phyloP scores from a whole-genome alignment of 225 moss, liverwort and hornwort genomes.

The Bryum argenteum region DNA sequence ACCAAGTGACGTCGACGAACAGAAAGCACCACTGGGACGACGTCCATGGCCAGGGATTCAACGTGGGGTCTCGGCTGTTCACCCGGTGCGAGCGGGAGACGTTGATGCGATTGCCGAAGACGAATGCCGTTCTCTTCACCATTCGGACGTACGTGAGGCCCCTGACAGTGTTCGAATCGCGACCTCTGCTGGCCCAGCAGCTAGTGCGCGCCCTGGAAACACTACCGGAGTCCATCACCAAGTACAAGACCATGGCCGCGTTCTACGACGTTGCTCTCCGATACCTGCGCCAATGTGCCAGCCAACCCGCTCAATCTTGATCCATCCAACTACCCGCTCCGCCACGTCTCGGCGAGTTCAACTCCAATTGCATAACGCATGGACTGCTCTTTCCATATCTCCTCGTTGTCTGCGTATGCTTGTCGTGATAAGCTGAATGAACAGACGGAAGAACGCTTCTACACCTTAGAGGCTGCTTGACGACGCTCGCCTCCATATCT shows the following conservation, averaged over 20 bases:
- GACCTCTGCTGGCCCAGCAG: conserved; percentile 58
- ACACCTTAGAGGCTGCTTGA: conserved; percentile 78
- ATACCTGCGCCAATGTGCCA: conserved; percentile 58
- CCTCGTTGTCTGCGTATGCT: conserved; percentile 20
- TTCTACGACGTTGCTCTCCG: conserved; percentile 59
- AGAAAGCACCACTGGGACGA: conserved; percentile 30
- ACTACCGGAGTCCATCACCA: conserved; percentile 62
- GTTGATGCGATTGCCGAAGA: conserved; percentile 67
- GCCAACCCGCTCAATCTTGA: conserved; percentile 31
- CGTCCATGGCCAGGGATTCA: conserved; percentile 17
- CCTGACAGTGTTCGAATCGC: conserved; percentile 60
- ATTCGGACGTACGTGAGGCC: conserved; percentile 78
- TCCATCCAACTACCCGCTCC: background rate
- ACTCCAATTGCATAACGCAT: conserved; percentile 54
- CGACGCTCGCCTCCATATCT: conserved; percentile 95
- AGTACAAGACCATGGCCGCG: conserved; percentile 75
- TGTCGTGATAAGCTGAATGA: background rate
- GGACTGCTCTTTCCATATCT: conserved; percentile 50
- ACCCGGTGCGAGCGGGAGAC: conserved; percentile 76
- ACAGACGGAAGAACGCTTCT: background rate
- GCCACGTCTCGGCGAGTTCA: conserved; percentile 51
- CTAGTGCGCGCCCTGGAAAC: conserved; percentile 61
- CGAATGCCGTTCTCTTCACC: conserved; percentile 71
- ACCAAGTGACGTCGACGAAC: conserved; percentile 36
- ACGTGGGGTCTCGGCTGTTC: conserved; percentile 58